Percentiles rank a stretch among this genome's conserved stretches.
These are phyloP conservation scores for Fusarium penzigii DNA, from an alignment of 2,329 filamentous ascomycete species.

Conservation along the genomic window DNA sequence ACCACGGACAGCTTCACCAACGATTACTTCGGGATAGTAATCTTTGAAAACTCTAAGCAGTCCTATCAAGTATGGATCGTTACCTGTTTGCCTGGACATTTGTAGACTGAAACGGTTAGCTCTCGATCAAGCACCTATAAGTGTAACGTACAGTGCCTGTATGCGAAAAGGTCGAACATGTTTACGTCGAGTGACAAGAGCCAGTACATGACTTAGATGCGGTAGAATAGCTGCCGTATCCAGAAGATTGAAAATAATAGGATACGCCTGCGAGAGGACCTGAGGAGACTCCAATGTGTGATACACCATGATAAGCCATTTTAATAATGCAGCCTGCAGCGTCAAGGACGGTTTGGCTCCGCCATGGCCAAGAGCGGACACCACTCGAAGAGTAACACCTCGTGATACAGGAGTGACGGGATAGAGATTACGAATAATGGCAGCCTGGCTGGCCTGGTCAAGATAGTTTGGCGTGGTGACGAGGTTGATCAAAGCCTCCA, in stretches of 20 bases:
- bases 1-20: slow-evolving; percentile 65
- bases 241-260: slow-evolving; percentile 76
- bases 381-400: slow-evolving; percentile 62
- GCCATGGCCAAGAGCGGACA: slow-evolving; percentile 76
- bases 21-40: slow-evolving; percentile 86
- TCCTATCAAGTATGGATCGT: slow-evolving; percentile 73
- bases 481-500: slow-evolving; percentile 66
- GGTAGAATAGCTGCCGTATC: slow-evolving; percentile 70
- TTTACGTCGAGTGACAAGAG: slow-evolving; percentile 74
- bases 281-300: slow-evolving; percentile 66
- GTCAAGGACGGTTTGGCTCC: slow-evolving; percentile 71
- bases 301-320: slow-evolving; percentile 78
- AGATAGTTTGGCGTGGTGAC: slow-evolving; percentile 67
- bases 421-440: slow-evolving; percentile 73
- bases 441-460: slow-evolving; percentile 72
- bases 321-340: slow-evolving; percentile 70
- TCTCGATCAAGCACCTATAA: background rate
- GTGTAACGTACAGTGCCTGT: slow-evolving; percentile 62
- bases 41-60: slow-evolving; percentile 84
- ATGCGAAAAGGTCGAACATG: slow-evolving; percentile 85
- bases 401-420: slow-evolving; percentile 65
- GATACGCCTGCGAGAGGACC: slow-evolving; percentile 69
- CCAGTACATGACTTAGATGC: slow-evolving; percentile 74
- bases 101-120: slow-evolving; percentile 46
- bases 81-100: slow-evolving; percentile 61